Percentiles rank a stretch among this genome's conserved stretches.
These are phyloP conservation scores for Myriosclerotinia curreyana DNA, from an alignment of 2,329 filamentous ascomycete genomes.

Conservation along the genomic window DNA sequence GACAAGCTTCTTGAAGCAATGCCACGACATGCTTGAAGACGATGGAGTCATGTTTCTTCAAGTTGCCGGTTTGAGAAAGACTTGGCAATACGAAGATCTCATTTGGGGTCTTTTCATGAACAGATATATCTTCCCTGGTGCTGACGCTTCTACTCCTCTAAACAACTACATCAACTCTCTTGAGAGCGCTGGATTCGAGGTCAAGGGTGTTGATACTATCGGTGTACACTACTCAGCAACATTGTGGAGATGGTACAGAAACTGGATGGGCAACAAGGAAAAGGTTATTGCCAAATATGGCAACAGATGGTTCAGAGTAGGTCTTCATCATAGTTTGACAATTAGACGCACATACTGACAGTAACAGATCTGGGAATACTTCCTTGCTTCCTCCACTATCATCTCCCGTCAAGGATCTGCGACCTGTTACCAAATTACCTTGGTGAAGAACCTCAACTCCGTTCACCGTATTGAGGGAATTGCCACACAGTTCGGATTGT, in stretches of 20 bases:
- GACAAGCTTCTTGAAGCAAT: constrained; percentile 74
- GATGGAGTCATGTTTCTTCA: constrained; percentile 96
- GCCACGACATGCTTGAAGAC: constrained; percentile 93
- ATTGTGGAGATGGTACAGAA: constrained; percentile 96
- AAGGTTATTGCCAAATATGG: constrained; percentile 96
- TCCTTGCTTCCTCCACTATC: constrained; percentile 74
- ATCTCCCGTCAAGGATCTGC: constrained; percentile 71
- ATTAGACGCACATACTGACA: constrained; percentile 24
- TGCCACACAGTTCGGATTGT: constrained; percentile 60
- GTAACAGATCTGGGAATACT: constrained; percentile 74
- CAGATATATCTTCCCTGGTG: constrained; percentile 98
- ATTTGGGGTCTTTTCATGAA: constrained; percentile 99
- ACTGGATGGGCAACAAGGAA: constrained; percentile 92
- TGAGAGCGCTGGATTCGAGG: constrained; percentile 82
- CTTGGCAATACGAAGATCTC: constrained; percentile 97
- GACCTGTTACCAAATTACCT: constrained; percentile 74
- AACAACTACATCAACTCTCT: constrained; percentile 82
- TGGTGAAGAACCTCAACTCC: constrained; percentile 81
- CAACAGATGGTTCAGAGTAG: constrained; percentile 88
- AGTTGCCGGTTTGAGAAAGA: constrained; percentile 87
- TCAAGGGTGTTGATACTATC: constrained; percentile 89
- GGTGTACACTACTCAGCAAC: constrained; percentile 97
- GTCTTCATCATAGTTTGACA: constrained; percentile 39
- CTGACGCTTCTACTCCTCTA: constrained; percentile 90
- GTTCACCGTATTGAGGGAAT: constrained; percentile 74